These are phyloP conservation scores for Trichosporon sp. DNA, from an alignment of 1,284 basidiomycete species.

Conservation along the genomic window DNA sequence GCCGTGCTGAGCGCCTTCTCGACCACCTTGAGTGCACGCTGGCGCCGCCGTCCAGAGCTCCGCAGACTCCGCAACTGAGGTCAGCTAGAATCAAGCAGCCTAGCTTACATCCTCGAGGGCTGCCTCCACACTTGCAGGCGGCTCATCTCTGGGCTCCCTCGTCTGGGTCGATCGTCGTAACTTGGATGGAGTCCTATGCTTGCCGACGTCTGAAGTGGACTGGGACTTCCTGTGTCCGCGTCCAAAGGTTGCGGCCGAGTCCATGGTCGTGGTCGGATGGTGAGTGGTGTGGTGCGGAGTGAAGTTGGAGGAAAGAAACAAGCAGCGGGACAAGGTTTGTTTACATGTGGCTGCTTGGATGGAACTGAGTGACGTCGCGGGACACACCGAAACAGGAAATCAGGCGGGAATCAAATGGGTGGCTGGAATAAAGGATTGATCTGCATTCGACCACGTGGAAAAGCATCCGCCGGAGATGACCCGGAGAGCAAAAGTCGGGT, in stretches of 20 bases:
- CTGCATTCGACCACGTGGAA: constrained; percentile 6
- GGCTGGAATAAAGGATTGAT: neutral
- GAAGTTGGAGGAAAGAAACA: constrained; percentile 3
- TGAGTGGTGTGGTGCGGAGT: constrained; percentile 16
- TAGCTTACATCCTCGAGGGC: constrained; percentile 23
- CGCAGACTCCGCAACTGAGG: constrained; percentile 41
- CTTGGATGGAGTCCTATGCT: neutral
- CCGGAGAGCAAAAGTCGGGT: constrained; percentile 11
- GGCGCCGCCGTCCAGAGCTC: constrained; percentile 37
- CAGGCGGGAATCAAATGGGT: neutral
- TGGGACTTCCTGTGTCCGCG: constrained; percentile 45
- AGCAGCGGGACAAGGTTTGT: neutral
- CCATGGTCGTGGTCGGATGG: too few species aligned
- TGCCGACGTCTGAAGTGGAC: constrained; percentile 39
- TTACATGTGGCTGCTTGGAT: constrained; percentile 5
- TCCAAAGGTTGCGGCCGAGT: constrained; percentile 13
- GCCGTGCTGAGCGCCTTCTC: constrained; percentile 34
- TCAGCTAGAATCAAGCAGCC: neutral
- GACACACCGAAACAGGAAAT: neutral
- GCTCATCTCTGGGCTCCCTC: neutral
- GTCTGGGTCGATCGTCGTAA: neutral
- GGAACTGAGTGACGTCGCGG: constrained; percentile 19
- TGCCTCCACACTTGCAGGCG: neutral
- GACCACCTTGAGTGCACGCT: constrained; percentile 35
- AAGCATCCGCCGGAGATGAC: constrained; percentile 13